Percentiles rank a stretch among this genome's conserved stretches.
These are phyloP conservation scores for Botryotinia convoluta DNA, from an alignment of 2,329 filamentous ascomycete species.

Conservation along the genomic window DNA sequence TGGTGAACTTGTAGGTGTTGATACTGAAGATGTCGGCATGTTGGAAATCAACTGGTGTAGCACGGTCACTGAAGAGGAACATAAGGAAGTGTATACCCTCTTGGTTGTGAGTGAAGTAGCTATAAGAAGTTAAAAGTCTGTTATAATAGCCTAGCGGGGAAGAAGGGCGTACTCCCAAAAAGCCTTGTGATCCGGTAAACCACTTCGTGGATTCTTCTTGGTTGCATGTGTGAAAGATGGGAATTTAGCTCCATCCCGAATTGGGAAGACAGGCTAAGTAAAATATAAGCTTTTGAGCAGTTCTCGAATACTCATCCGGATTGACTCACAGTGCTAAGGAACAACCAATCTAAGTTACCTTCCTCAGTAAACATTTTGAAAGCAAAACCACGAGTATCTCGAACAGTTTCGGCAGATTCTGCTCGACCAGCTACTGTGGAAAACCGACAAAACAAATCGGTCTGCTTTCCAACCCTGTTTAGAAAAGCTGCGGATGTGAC, in stretches of 20 bases:
- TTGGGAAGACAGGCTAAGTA: not conserved
- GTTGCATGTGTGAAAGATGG: conserved; percentile 71
- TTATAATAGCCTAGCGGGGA: conserved; percentile 44
- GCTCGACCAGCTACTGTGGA: conserved; percentile 46
- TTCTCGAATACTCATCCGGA: conserved; percentile 54
- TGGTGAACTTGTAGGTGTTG: conserved; percentile 50
- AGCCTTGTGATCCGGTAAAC: not conserved
- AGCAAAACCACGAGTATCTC: conserved; percentile 49
- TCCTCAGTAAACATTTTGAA: conserved; percentile 51
- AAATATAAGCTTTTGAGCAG: conserved; percentile 34
- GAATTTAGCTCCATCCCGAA: conserved; percentile 60
- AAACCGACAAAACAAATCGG: conserved; percentile 49
- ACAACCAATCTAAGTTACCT: conserved; percentile 44
- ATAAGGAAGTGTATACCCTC: conserved; percentile 11
- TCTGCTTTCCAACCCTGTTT: not conserved
- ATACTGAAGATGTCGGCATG: conserved; percentile 28
- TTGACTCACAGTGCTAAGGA: conserved; percentile 50
- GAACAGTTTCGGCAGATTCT: conserved; percentile 44
- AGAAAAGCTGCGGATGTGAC: not conserved
- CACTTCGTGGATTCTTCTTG: conserved; percentile 57
- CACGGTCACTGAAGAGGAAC: conserved; percentile 12
- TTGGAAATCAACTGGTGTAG: not conserved
- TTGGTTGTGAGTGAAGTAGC: conserved; percentile 8
- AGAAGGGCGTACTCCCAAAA: conserved; percentile 27
- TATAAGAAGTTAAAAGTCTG: not conserved